Percentiles rank a stretch among this genome's conserved stretches.
Evolutionary conservation across 805 yeast species (phyloP).

Genomic region (Candida nitratophila): DNA sequence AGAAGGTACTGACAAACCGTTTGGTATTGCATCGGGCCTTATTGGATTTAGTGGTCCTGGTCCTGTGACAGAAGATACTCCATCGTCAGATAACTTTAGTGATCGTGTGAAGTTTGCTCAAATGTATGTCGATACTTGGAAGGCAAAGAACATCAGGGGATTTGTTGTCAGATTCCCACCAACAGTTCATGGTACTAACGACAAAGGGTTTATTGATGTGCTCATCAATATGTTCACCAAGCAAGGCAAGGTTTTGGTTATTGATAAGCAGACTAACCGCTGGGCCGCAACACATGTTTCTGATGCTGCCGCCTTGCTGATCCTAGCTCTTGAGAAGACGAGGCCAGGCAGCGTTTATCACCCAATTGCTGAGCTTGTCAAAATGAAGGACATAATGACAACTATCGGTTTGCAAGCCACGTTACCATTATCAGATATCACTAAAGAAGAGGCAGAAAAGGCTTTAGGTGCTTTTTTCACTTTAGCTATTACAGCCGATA

Average conservation of each 20-base stretch:
- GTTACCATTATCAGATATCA: slow-evolving; percentile 10
- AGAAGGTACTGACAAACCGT: slow-evolving; percentile 22
- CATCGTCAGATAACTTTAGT: background rate
- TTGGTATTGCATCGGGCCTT: slow-evolving; percentile 21
- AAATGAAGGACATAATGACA: slow-evolving; percentile 19
- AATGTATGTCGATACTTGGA: slow-evolving; percentile 3
- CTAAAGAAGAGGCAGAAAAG: slow-evolving; percentile 4
- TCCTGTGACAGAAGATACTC: background rate
- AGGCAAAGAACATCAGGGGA: slow-evolving; percentile 21
- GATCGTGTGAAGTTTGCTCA: slow-evolving; percentile 2
- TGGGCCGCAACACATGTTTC: slow-evolving; percentile 26
- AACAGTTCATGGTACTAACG: slow-evolving; percentile 27
- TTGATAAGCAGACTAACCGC: slow-evolving; percentile 21
- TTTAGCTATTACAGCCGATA: slow-evolving; percentile 5
- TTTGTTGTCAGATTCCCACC: slow-evolving; percentile 26
- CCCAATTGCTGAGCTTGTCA: slow-evolving; percentile 19
- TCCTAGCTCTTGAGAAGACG: slow-evolving; percentile 20
- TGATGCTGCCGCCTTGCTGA: slow-evolving; percentile 28
- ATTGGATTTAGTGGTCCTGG: background rate
- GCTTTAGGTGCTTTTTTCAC: slow-evolving; percentile 9
- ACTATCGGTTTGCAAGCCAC: slow-evolving; percentile 15
- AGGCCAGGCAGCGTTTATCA: slow-evolving; percentile 19
- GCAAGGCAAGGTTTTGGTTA: slow-evolving; percentile 15
- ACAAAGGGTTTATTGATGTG: slow-evolving; percentile 19
- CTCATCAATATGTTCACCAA: slow-evolving; percentile 3